Evolutionary conservation across 495 filamentous ascomycete species (phyloP).

Genomic region (Pseudomonodictys pantanalensis): DNA sequence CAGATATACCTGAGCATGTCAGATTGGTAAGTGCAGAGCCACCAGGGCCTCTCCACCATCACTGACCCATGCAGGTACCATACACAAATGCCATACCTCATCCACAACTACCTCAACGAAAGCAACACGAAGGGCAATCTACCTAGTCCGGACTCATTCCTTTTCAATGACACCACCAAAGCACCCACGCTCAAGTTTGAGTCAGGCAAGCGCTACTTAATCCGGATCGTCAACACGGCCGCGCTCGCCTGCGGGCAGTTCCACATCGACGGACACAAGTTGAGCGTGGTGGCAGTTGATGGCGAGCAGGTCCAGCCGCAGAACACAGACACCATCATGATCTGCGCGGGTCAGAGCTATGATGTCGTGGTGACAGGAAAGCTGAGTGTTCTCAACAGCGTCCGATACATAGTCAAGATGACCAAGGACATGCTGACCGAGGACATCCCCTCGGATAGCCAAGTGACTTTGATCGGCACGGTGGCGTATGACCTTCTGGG

Average conservation of each 20-base stretch:
- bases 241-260: conserved; percentile 16
- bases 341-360: conserved; percentile 32
- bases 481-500: conserved; percentile 13
- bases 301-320: conserved; percentile 14
- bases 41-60: not conserved
- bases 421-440: conserved; percentile 26
- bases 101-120: conserved; percentile 19
- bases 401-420: conserved; percentile 23
- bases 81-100: conserved; percentile 15
- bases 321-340: conserved; percentile 15
- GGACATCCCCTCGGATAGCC: not conserved
- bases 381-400: conserved; percentile 8
- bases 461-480: conserved; percentile 20
- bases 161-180: conserved; percentile 21
- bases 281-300: conserved; percentile 26
- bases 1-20: conserved; percentile 21
- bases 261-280: conserved; percentile 23
- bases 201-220: conserved; percentile 20
- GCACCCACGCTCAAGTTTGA: conserved; percentile 13
- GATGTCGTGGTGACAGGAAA: conserved; percentile 21
- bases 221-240: conserved; percentile 21
- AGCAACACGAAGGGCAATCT: conserved; percentile 17
- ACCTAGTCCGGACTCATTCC: conserved; percentile 19
- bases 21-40: conserved; percentile 19
- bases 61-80: conserved; percentile 22